phyloP scores from a whole-genome alignment of 805 yeast genomes.

The Ogataea neopini region DNA sequence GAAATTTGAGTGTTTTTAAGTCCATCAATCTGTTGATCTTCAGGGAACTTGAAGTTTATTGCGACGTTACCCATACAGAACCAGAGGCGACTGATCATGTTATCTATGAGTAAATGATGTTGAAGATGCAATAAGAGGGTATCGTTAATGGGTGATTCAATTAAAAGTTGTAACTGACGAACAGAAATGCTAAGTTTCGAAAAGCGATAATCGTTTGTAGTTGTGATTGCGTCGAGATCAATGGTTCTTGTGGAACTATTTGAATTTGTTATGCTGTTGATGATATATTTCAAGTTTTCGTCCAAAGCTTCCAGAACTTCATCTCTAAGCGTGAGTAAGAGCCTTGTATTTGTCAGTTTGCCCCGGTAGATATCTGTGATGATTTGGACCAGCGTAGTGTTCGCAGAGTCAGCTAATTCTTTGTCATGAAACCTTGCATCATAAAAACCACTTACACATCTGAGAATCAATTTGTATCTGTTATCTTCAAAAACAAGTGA shows the following conservation, averaged over 20 bases:
- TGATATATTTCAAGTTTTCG: slow-evolving; percentile 22
- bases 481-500: slow-evolving; percentile 27
- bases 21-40: slow-evolving; percentile 5
- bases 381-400: slow-evolving; percentile 26
- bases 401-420: slow-evolving; percentile 26
- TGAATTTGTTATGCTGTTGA: slow-evolving; percentile 30
- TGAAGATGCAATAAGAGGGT: slow-evolving; percentile 25
- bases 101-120: slow-evolving; percentile 25
- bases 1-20: slow-evolving; percentile 2
- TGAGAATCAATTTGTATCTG: slow-evolving; percentile 22
- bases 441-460: slow-evolving; percentile 28
- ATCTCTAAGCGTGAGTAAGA: slow-evolving; percentile 24
- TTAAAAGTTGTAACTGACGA: slow-evolving; percentile 28
- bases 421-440: slow-evolving; percentile 26
- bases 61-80: slow-evolving; percentile 35
- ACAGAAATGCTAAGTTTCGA: slow-evolving; percentile 30
- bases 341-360: slow-evolving; percentile 25
- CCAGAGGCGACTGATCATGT: slow-evolving; percentile 32
- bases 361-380: slow-evolving; percentile 24
- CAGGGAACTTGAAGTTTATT: slow-evolving; percentile 27
- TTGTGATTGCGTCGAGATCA: slow-evolving; percentile 20
- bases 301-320: slow-evolving; percentile 26
- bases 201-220: slow-evolving; percentile 23
- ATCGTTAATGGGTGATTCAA: slow-evolving; percentile 25
- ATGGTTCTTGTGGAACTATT: slow-evolving; percentile 12